phyloP scores from a whole-genome alignment of 2,329 filamentous ascomycete genomes.

The Ascochyta fabae region DNA sequence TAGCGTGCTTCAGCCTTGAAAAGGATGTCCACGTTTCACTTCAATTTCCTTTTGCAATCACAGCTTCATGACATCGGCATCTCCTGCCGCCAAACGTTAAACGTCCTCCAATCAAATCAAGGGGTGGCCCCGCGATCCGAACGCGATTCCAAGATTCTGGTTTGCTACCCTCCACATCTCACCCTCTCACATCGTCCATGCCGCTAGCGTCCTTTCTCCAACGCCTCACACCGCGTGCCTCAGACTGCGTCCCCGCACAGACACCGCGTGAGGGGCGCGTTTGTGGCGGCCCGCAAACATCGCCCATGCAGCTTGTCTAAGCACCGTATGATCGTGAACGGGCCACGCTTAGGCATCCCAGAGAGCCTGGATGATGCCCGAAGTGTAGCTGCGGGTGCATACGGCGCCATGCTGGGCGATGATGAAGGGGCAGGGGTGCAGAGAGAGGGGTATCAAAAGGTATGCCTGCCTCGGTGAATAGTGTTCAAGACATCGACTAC shows the following conservation, averaged over 20 bases:
- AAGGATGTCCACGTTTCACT: conserved; percentile 14
- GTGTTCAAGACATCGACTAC: conserved; percentile 1
- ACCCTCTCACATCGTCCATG: conserved; percentile 9
- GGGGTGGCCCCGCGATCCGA: conserved; percentile 2
- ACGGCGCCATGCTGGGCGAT: conserved; percentile 22
- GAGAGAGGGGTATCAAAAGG: conserved; percentile 20
- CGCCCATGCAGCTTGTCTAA: conserved; percentile 16
- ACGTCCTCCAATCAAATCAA: conserved; percentile 11
- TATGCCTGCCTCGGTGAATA: conserved; percentile 15
- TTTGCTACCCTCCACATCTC: conserved; percentile 13
- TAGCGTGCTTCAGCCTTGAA: conserved; percentile 24
- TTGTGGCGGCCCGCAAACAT: conserved; percentile 14
- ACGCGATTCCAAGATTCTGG: conserved; percentile 6
- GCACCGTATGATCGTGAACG: conserved; percentile 15
- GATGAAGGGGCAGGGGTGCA: conserved; percentile 22
- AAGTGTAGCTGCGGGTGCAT: conserved; percentile 22
- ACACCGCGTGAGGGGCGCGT: conserved; percentile 18
- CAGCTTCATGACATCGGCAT: conserved; percentile 2
- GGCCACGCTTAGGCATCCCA: conserved; percentile 16
- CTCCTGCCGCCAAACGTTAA: conserved; percentile 1
- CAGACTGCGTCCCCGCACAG: conserved; percentile 14
- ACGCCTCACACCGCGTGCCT: conserved; percentile 11
- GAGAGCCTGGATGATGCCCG: conserved; percentile 9
- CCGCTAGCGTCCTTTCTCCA: conserved; percentile 5
- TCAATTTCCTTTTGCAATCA: conserved; percentile 14